phyloP scores from a whole-genome alignment of 495 filamentous ascomycete genomes.

The Trichoderma asperelloides region DNA sequence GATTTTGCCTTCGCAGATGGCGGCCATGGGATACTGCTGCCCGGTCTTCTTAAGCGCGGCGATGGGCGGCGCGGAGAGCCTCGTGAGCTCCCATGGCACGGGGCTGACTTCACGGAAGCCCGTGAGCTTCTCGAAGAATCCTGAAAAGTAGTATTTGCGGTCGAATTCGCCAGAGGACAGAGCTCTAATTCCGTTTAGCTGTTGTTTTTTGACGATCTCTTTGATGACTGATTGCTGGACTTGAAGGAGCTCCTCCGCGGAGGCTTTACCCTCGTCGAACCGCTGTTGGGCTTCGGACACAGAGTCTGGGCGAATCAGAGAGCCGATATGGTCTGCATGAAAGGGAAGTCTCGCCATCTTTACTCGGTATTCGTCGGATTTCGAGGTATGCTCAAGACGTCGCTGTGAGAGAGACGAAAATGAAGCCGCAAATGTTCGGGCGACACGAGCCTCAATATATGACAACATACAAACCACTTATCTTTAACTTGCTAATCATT shows the following conservation, averaged over 20 bases:
- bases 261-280: constrained; percentile 12
- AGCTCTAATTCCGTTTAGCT: constrained; percentile 55
- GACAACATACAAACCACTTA: neutral
- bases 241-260: constrained; percentile 34
- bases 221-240: constrained; percentile 59
- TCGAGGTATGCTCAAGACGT: neutral
- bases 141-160: constrained; percentile 66
- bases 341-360: constrained; percentile 43
- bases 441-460: neutral
- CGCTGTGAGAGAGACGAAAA: neutral
- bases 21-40: constrained; percentile 60
- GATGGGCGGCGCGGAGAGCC: constrained; percentile 70
- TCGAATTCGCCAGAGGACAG: constrained; percentile 44
- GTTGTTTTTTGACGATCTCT: constrained; percentile 56
- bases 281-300: constrained; percentile 45
- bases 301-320: constrained; percentile 59
- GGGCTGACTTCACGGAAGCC: constrained; percentile 52
- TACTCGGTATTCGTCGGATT: neutral
- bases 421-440: neutral
- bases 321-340: constrained; percentile 78
- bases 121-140: constrained; percentile 68
- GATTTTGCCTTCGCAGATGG: constrained; percentile 66
- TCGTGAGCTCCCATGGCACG: constrained; percentile 52
- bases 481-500: neutral
- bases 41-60: constrained; percentile 53